These are phyloP conservation scores for Lentinula sp. DNA, from an alignment of 768 basidiomycete genomes.

Conservation along the genomic window DNA sequence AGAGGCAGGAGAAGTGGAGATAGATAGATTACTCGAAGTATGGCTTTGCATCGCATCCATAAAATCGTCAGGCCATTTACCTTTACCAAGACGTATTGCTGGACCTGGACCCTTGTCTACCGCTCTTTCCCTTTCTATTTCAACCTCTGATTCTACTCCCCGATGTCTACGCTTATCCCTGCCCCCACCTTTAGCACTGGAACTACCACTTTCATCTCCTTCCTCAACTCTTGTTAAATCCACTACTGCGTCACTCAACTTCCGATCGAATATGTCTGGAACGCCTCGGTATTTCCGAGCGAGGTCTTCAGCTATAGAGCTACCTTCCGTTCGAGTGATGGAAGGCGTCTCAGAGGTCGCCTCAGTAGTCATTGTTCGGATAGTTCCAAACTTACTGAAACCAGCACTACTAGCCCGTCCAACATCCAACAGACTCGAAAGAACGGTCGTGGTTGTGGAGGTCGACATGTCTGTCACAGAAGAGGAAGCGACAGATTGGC, in stretches of 20 bases:
- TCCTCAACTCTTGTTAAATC: slow-evolving; percentile 72
- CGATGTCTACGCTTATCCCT: slow-evolving; percentile 3
- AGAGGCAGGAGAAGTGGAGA: slow-evolving; percentile 18
- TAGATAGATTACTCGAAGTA: slow-evolving; percentile 4
- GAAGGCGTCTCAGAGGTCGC: slow-evolving; percentile 72
- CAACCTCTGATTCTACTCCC: slow-evolving; percentile 11
- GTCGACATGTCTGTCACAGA: slow-evolving; percentile 48
- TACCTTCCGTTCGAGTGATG: slow-evolving; percentile 60
- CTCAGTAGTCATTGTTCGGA: slow-evolving; percentile 79
- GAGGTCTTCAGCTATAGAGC: slow-evolving; percentile 45
- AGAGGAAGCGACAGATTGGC: slow-evolving; percentile 62
- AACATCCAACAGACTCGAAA: slow-evolving; percentile 61
- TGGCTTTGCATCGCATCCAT: slow-evolving; percentile 45
- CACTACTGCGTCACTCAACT: slow-evolving; percentile 54
- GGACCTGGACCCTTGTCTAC: slow-evolving; percentile 24
- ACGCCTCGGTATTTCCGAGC: slow-evolving; percentile 27
- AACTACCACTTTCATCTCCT: slow-evolving; percentile 48
- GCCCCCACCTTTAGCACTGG: slow-evolving; percentile 27
- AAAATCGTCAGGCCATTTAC: slow-evolving; percentile 83
- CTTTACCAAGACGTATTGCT: slow-evolving; percentile 62
- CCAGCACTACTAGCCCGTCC: slow-evolving; percentile 34
- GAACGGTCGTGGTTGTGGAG: slow-evolving; percentile 36
- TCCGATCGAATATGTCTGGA: slow-evolving; percentile 38
- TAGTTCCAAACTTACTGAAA: slow-evolving; percentile 67
- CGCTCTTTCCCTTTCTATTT: slow-evolving; percentile 18